phyloP scores from a whole-genome alignment of 2,329 filamentous ascomycete species.

The Raffaelea ambrosiae region DNA sequence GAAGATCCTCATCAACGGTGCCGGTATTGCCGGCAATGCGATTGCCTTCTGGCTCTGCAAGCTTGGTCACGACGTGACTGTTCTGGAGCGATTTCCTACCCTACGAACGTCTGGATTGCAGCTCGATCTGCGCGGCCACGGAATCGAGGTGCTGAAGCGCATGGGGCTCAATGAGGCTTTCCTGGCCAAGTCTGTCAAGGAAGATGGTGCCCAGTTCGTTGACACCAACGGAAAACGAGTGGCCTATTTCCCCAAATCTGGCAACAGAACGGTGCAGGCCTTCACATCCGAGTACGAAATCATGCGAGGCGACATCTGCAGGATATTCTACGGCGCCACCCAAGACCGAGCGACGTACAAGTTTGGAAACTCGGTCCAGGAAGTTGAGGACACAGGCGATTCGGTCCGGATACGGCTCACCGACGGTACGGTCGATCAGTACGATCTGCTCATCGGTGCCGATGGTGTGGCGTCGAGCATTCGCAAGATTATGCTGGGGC shows the following conservation, averaged over 20 bases:
- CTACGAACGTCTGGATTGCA: conserved; percentile 33
- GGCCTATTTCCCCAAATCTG: too few species aligned
- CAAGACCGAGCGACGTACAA: background rate
- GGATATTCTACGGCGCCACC: conserved; percentile 36
- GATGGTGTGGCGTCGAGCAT: too few species aligned
- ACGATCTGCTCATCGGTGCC: too few species aligned
- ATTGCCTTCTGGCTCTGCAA: conserved; percentile 32
- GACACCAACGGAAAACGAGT: too few species aligned
- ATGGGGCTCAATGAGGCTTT: conserved; percentile 30
- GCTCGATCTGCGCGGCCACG: conserved; percentile 35
- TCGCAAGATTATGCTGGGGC: too few species aligned
- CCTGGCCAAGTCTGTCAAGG: conserved; percentile 28
- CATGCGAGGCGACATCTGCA: conserved; percentile 47
- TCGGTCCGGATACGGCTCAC: too few species aligned
- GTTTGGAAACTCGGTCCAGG: too few species aligned
- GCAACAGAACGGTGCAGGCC: conserved; percentile 34
- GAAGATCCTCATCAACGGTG: conserved; percentile 39
- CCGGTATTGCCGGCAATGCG: conserved; percentile 34
- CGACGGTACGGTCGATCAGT: too few species aligned
- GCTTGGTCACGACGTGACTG: conserved; percentile 27
- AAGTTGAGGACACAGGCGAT: too few species aligned
- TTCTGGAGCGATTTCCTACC: conserved; percentile 29
- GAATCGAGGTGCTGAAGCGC: conserved; percentile 26
- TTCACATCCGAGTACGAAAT: conserved; percentile 51
- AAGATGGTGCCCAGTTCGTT: conserved; percentile 27